phyloP scores from a whole-genome alignment of 371 early-diverging fungal genomes.

The Mucor circinelloides region DNA sequence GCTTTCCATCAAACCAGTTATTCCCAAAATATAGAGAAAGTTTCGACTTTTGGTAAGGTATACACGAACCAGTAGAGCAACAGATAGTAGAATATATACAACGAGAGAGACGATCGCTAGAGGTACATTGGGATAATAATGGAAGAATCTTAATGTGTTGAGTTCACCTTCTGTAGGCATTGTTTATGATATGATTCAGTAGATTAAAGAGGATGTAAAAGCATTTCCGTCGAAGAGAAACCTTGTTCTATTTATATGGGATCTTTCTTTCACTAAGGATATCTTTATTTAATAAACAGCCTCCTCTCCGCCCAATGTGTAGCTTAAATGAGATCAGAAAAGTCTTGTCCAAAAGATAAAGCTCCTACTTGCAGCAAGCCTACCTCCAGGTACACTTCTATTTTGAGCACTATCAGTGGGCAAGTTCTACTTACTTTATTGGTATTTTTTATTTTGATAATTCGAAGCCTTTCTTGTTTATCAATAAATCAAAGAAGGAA shows the following conservation, averaged over 20 bases:
- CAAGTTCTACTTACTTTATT: neutral
- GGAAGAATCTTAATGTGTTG: neutral
- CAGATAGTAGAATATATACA: neutral
- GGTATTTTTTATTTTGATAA: neutral
- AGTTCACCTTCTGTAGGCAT: neutral
- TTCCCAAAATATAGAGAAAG: slow-evolving; percentile 30
- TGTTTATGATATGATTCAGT: neutral
- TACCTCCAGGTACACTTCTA: neutral
- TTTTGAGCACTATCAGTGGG: neutral
- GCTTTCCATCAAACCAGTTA: slow-evolving; percentile 36
- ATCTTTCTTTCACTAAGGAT: neutral
- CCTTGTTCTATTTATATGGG: neutral
- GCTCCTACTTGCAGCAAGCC: neutral
- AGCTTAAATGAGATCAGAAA: neutral
- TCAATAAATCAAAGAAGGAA: neutral
- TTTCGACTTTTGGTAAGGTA: slow-evolving; percentile 10
- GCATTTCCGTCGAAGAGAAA: neutral
- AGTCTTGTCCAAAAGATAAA: neutral
- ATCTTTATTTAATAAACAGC: neutral
- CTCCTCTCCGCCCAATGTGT: neutral
- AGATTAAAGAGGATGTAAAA: neutral
- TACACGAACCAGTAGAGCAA: slow-evolving; percentile 6
- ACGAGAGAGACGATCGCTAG: slow-evolving; percentile 9
- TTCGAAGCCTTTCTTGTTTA: neutral
- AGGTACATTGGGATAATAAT: slow-evolving; percentile 12